phyloP scores from a whole-genome alignment of 495 filamentous ascomycete genomes.

The Podospora bellae-mahoneyi region DNA sequence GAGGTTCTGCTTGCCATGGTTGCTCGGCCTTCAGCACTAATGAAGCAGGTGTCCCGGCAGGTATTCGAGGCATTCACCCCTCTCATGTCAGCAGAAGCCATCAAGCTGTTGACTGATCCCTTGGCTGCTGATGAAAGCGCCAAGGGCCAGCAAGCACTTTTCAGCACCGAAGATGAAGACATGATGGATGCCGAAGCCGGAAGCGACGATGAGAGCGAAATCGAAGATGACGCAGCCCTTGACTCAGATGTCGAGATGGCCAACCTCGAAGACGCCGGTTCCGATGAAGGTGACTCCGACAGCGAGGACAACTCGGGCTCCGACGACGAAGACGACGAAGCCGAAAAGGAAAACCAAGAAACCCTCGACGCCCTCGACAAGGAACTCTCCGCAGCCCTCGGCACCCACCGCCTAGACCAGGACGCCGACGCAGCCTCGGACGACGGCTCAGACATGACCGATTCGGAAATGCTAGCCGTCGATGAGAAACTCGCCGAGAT shows the following conservation, averaged over 20 bases:
- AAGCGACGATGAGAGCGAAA: constrained; percentile 30
- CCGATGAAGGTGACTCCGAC: constrained; percentile 42
- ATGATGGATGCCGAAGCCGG: constrained; percentile 42
- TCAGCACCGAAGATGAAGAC: constrained; percentile 67
- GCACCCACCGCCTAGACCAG: constrained; percentile 56
- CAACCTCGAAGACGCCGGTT: constrained; percentile 41
- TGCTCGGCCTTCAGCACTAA: constrained; percentile 77
- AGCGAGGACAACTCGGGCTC: constrained; percentile 35
- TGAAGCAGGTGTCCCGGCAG: constrained; percentile 80
- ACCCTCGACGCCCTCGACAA: constrained; percentile 64
- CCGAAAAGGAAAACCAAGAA: constrained; percentile 48
- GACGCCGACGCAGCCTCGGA: constrained; percentile 51
- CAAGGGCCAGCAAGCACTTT: constrained; percentile 79
- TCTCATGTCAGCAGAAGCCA: constrained; percentile 63
- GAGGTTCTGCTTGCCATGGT: constrained; percentile 86
- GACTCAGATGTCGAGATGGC: constrained; percentile 46
- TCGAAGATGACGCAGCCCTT: constrained; percentile 39
- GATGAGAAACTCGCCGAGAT: constrained; percentile 78
- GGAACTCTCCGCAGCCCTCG: constrained; percentile 71
- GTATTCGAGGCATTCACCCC: constrained; percentile 78
- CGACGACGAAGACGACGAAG: constrained; percentile 27
- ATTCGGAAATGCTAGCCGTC: constrained; percentile 91
- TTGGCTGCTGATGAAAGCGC: constrained; percentile 75
- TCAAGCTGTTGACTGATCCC: constrained; percentile 71
- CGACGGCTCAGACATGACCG: constrained; percentile 75